Conservation (phyloP, 805 yeast species). For the Priceomyces melissophilus region DNA sequence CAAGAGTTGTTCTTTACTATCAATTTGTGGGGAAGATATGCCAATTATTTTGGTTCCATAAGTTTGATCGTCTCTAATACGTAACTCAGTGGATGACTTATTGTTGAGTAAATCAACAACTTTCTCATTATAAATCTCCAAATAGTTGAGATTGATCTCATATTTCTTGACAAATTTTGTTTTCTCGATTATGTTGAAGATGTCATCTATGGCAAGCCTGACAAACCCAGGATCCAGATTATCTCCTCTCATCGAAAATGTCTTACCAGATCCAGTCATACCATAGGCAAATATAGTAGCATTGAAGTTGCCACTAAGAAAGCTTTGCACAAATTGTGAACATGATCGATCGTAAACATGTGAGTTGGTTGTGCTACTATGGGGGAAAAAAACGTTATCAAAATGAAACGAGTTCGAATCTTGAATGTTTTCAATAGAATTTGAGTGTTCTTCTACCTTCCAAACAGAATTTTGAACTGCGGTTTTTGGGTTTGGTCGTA, state of each 20-base stretch:
- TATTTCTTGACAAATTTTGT: conserved; percentile 27
- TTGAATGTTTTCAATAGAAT: conserved; percentile 45
- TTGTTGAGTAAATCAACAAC: conserved; percentile 67
- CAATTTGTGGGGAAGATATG: conserved; percentile 58
- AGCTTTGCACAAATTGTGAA: conserved; percentile 49
- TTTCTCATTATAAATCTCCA: conserved; percentile 86
- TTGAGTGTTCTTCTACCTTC: conserved; percentile 39
- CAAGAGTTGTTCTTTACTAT: conserved; percentile 57
- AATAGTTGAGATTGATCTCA: conserved; percentile 62
- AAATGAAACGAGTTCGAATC: conserved; percentile 63
- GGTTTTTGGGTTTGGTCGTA: conserved; percentile 68
- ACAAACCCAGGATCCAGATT: conserved; percentile 66
- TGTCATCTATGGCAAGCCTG: conserved; percentile 57
- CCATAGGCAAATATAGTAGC: conserved; percentile 93
- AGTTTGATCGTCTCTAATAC: conserved; percentile 70
- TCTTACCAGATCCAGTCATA: conserved; percentile 92
- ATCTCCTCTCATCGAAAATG: conserved; percentile 80
- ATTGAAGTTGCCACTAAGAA: conserved; percentile 68
- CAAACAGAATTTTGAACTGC: conserved; percentile 36
- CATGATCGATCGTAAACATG: conserved; percentile 60
- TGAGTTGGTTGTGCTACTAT: conserved; percentile 40
- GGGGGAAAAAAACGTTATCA: conserved; percentile 73
- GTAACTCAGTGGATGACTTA: conserved; percentile 48
- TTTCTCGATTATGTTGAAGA: conserved; percentile 47
- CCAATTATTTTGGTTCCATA: conserved; percentile 77